phyloP scores from a whole-genome alignment of 129 eudicot species.

The Chrysanthemum lavandulifolium region DNA sequence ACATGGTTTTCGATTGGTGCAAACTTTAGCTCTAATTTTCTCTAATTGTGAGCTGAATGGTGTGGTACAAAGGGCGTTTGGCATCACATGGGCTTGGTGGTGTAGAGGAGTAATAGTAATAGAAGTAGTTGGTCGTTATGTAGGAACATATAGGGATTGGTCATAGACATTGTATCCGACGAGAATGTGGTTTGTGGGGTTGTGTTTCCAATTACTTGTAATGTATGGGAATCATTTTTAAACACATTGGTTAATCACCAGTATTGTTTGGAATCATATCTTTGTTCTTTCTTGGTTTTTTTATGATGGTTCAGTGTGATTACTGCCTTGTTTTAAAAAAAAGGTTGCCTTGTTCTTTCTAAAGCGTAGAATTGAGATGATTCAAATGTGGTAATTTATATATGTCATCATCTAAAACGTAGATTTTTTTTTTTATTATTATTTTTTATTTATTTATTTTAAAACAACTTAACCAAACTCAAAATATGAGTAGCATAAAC shows the following conservation, averaged over 20 bases:
- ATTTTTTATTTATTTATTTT: too few species aligned
- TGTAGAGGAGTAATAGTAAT: constrained; percentile 22
- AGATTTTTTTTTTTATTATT: too few species aligned
- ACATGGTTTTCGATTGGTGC: constrained; percentile 20
- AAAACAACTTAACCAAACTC: constrained; percentile 54
- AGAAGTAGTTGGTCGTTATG: constrained; percentile 16
- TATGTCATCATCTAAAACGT: too few species aligned
- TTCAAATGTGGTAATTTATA: too few species aligned
- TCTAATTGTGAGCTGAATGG: constrained; percentile 19
- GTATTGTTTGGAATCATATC: background rate
- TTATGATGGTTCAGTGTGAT: background rate
- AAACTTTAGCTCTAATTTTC: constrained; percentile 25
- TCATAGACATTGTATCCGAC: constrained; percentile 10
- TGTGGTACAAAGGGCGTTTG: constrained; percentile 13
- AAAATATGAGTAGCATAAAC: constrained; percentile 72
- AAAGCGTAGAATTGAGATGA: too few species aligned
- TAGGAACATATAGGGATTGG: constrained; percentile 29
- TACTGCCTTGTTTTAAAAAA: too few species aligned
- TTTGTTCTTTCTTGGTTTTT: background rate
- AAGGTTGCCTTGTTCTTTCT: too few species aligned
- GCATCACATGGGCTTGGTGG: constrained; percentile 13
- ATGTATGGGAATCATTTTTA: constrained; percentile 33
- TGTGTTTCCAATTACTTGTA: constrained; percentile 32
- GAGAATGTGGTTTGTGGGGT: constrained; percentile 19
- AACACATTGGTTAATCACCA: constrained; percentile 20